These are phyloP conservation scores for Pyrenophora tritici-repentis DNA, from an alignment of 2,329 filamentous ascomycete genomes.

Conservation along the genomic window DNA sequence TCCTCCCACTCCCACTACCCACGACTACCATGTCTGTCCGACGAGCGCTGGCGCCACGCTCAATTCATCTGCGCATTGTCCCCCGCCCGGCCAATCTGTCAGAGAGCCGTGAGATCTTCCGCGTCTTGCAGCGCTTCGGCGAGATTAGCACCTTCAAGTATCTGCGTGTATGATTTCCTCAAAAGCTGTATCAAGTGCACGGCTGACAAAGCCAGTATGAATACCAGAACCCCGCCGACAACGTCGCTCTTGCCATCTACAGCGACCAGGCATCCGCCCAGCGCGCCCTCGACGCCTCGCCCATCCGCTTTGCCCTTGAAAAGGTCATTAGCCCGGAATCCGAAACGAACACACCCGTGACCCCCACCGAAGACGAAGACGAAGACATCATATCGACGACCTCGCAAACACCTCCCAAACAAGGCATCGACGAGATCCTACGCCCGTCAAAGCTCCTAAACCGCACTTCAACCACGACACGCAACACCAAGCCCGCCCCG, in stretches of 20 bases:
- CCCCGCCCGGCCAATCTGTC: slow-evolving; percentile 54
- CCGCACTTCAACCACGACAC: slow-evolving; percentile 14
- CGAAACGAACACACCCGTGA: not conserved
- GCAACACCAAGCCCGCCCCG: slow-evolving; percentile 2
- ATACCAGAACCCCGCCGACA: slow-evolving; percentile 48
- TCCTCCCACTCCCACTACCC: not conserved
- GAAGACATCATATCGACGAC: slow-evolving; percentile 9
- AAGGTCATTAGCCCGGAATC: slow-evolving; percentile 18
- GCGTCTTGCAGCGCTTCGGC: slow-evolving; percentile 55
- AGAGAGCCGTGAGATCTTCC: slow-evolving; percentile 57
- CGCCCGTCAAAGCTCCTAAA: slow-evolving; percentile 33
- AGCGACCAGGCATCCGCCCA: slow-evolving; percentile 48
- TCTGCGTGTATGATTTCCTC: slow-evolving; percentile 42
- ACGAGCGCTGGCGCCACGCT: slow-evolving; percentile 45
- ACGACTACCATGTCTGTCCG: slow-evolving; percentile 36
- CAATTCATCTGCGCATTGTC: slow-evolving; percentile 54
- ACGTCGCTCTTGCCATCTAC: slow-evolving; percentile 54
- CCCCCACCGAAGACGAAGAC: slow-evolving; percentile 10
- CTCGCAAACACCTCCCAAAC: slow-evolving; percentile 9
- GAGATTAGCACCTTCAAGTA: slow-evolving; percentile 55
- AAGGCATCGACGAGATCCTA: slow-evolving; percentile 39
- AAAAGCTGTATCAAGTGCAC: not conserved
- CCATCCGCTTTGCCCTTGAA: slow-evolving; percentile 54
- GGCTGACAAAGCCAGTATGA: slow-evolving; percentile 48
- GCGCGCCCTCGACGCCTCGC: slow-evolving; percentile 51